Conservation (phyloP, 805 yeast genomes). For the Saturnispora sekii region DNA sequence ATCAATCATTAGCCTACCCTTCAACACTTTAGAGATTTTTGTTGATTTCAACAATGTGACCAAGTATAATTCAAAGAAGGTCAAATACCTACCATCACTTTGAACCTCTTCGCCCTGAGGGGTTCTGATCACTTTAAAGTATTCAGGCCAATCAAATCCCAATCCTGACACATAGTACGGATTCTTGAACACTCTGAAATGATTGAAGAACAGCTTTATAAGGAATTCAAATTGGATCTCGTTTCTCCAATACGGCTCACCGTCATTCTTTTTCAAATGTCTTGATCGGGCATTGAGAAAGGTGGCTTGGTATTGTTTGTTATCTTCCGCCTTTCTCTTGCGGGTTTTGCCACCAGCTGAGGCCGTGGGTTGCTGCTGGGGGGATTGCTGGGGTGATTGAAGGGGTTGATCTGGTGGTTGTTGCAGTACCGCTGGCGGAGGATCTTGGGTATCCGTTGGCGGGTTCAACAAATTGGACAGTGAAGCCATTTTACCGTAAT, state of each 20-base stretch:
- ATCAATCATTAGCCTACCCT: constrained; percentile 68
- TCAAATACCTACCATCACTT: constrained; percentile 36
- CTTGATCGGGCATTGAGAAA: constrained; percentile 30
- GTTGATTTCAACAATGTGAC: constrained; percentile 73
- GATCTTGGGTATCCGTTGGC: neutral
- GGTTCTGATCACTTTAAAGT: constrained; percentile 20
- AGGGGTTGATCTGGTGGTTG: no score
- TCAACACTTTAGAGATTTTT: constrained; percentile 72
- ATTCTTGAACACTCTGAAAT: constrained; percentile 57
- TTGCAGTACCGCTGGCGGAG: no score
- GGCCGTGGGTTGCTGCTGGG: no score
- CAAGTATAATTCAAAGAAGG: constrained; percentile 78
- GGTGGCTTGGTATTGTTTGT: constrained; percentile 21
- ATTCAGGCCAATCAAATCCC: constrained; percentile 30
- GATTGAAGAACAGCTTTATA: constrained; percentile 51
- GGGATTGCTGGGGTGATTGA: no score
- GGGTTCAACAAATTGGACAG: constrained; percentile 10
- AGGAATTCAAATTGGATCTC: constrained; percentile 84
- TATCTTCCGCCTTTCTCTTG: neutral
- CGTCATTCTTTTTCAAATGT: constrained; percentile 80
- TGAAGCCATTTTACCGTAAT: constrained; percentile 5
- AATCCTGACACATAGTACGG: constrained; percentile 33
- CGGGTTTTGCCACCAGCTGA: no score
- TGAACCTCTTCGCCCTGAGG: constrained; percentile 17
- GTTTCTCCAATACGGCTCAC: constrained; percentile 81